Base-by-base conservation (phyloP, 75 land plant species). In the Adiantum capillusveneris region DNA sequence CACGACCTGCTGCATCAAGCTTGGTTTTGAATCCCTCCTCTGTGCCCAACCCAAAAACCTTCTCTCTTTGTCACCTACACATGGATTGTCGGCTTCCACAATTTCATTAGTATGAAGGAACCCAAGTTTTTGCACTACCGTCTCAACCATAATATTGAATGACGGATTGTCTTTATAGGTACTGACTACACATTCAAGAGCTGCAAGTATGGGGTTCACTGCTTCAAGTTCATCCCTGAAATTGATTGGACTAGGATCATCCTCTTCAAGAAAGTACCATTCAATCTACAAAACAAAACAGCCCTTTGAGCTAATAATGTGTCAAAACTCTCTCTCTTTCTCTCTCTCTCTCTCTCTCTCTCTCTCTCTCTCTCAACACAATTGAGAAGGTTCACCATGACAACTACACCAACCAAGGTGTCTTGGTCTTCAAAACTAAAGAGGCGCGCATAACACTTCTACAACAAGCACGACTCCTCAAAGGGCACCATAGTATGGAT, bases 171-270 rank as follows among this genome's bases (percentile, higher is more conserved):
- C 22, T 17, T 46, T 5, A 6, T 46, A 6, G 22, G 22, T 14
- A 6, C 17, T 46, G 12, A 6, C 17, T 3, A 46, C 50, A 46
- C 18, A 18, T 46, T 46, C 6, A 17, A 46, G 50, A 46, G 50
- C 44, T 21, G 55, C 44, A 27, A 74, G 60, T 22, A 85, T 29
- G 0, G 41, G 43, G 56, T 76, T 66, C 9, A 85, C 72, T 25
- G 85, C 66, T 56, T 73, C 79, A 26, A 85, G 30, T 31, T 85
- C 88, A 68, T 85, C 82, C 56, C 85, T 69, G 7, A 71, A 65
- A 64, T 75, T 82, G 59, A 76, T 72, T 16, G 71, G 65, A 29
- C 69, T 50, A 49, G 17, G 21, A 9, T 59, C 72, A 64, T 79
- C 67, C 55, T 58, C 71, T 57, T 62, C 80, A 29, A 56, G 54